Conservation (phyloP, 768 basidiomycete species). For the Leccinum truebloodii region DNA sequence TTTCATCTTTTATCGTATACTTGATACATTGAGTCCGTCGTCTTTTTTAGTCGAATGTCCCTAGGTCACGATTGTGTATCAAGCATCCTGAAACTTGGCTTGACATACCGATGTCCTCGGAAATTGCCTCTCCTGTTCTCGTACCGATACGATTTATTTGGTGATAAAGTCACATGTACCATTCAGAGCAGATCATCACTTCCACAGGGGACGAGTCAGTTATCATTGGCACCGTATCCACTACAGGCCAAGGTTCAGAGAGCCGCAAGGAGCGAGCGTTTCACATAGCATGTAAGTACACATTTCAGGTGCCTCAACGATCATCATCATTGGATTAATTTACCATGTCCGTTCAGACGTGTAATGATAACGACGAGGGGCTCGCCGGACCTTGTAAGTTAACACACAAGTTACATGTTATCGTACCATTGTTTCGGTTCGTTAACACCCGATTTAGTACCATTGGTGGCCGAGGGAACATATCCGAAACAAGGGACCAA, state of each 20-base stretch:
- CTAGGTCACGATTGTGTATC: too few relatives aligned
- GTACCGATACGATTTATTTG: neutral
- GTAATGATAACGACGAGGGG: constrained; percentile 13
- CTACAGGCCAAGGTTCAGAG: constrained; percentile 1
- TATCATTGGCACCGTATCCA: neutral
- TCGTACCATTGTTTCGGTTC: constrained; percentile 27
- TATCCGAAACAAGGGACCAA: constrained; percentile 20
- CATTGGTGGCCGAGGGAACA: constrained; percentile 9
- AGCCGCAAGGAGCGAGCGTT: constrained; percentile 7
- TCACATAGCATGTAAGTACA: constrained; percentile 6
- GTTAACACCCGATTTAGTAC: constrained; percentile 10
- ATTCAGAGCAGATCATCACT: neutral
- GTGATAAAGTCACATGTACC: constrained; percentile 3
- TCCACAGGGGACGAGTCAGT: constrained; percentile 12
- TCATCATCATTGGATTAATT: neutral
- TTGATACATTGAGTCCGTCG: neutral
- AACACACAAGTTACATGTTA: constrained; percentile 10
- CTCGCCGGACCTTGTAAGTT: constrained; percentile 6
- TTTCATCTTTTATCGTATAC: neutral
- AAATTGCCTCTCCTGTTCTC: constrained; percentile 8
- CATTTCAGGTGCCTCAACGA: neutral
- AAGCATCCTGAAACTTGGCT: neutral
- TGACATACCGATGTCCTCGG: constrained; percentile 13
- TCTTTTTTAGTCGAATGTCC: neutral
- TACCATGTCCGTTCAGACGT: neutral